Evolutionary conservation across 805 yeast species (phyloP).

Genomic region (Isabelozyma rhagii): DNA sequence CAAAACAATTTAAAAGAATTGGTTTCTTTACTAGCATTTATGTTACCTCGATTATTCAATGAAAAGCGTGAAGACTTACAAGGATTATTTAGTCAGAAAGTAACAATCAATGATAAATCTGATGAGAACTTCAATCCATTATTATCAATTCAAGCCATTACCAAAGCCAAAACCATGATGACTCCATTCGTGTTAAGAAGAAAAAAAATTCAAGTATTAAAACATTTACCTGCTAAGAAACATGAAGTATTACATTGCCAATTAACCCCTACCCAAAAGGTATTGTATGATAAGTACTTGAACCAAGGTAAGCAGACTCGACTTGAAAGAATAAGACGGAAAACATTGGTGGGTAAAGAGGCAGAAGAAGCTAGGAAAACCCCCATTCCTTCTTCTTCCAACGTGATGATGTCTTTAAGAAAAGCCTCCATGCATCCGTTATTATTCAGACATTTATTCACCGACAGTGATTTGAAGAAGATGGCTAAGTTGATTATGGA

Average conservation of each 20-base stretch:
- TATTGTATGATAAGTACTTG: constrained; percentile 62
- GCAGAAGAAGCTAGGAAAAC: constrained; percentile 26
- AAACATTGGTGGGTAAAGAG: constrained; percentile 31
- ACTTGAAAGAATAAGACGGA: constrained; percentile 43
- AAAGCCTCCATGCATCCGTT: constrained; percentile 94
- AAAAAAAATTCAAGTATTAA: constrained; percentile 85
- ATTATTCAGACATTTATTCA: constrained; percentile 65
- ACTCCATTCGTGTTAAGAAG: constrained; percentile 94
- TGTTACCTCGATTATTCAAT: constrained; percentile 77
- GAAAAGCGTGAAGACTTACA: constrained; percentile 80
- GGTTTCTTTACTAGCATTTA: constrained; percentile 86
- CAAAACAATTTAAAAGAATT: constrained; percentile 91
- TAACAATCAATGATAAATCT: constrained; percentile 55
- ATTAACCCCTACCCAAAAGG: constrained; percentile 51
- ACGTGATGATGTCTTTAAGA: constrained; percentile 82
- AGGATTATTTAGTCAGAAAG: constrained; percentile 82
- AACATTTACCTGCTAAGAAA: constrained; percentile 78
- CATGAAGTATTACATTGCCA: constrained; percentile 66
- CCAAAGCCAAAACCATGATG: constrained; percentile 96
- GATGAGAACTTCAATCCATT: constrained; percentile 67
- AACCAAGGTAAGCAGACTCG: constrained; percentile 38
- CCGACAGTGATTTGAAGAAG: constrained; percentile 48
- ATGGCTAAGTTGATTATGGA: constrained; percentile 81
- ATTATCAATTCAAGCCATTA: constrained; percentile 85
- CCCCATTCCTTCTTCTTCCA: constrained; percentile 50